Percentiles rank a stretch among this genome's conserved stretches.
phyloP scores from a whole-genome alignment of 371 early-diverging fungal species.

The Fennellomyces sp. region DNA sequence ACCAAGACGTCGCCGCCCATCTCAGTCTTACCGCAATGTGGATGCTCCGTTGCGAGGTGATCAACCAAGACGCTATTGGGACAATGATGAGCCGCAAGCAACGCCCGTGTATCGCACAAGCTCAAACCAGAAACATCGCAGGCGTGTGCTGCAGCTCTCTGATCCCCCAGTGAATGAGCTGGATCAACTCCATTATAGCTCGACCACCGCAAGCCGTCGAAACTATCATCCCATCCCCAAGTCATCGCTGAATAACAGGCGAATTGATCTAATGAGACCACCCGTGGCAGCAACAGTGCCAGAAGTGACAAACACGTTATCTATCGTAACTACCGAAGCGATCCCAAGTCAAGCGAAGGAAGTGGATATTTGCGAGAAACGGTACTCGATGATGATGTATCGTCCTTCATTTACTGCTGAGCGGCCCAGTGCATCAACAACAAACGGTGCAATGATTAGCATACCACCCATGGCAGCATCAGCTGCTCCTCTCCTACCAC shows the following conservation, averaged over 20 bases:
- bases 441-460: conserved; percentile 1
- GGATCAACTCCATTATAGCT: conserved; percentile 35
- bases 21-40: conserved; percentile 3
- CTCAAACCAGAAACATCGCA: conserved; percentile 31
- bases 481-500: background rate
- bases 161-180: conserved; percentile 38
- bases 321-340: conserved; percentile 19
- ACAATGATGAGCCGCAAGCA: background rate
- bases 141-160: conserved; percentile 30
- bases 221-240: no score
- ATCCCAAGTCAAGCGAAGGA: conserved; percentile 18
- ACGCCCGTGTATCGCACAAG: background rate
- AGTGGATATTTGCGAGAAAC: conserved; percentile 29
- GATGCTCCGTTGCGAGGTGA: conserved; percentile 5
- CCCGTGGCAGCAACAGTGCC: conserved; percentile 22
- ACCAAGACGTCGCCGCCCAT: conserved; percentile 1
- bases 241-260: no score
- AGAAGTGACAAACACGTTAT: conserved; percentile 22
- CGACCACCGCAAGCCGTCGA: conserved; percentile 15
- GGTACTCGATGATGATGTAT: conserved; percentile 26
- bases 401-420: background rate
- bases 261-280: conserved; percentile 5
- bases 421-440: background rate
- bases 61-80: conserved; percentile 5
- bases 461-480: conserved; percentile 12